Percentiles rank a stretch among this genome's conserved stretches.
phyloP scores from a whole-genome alignment of 208 protist species.

The Hexamita inflata region DNA sequence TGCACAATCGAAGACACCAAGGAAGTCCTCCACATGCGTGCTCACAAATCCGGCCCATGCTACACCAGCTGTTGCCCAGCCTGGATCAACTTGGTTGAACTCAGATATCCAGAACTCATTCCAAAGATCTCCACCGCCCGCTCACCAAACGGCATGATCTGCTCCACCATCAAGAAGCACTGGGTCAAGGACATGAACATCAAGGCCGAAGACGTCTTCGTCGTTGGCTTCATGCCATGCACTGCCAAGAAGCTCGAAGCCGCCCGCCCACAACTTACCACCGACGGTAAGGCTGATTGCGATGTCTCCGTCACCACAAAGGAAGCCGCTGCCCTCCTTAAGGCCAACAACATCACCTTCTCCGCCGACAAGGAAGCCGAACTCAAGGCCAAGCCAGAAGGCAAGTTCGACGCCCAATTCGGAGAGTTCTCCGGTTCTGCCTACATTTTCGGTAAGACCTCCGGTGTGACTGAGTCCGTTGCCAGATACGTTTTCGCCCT shows the following conservation, averaged over 20 bases:
- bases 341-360: neutral
- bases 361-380: neutral
- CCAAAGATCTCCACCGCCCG: constrained; percentile 40
- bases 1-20: constrained; percentile 37
- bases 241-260: constrained; percentile 32
- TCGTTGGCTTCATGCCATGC: constrained; percentile 32
- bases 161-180: neutral
- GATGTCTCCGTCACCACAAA: neutral
- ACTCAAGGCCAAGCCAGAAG: neutral
- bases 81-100: constrained; percentile 46
- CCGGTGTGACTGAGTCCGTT: constrained; percentile 39
- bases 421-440: constrained; percentile 35
- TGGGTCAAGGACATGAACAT: neutral
- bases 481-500: constrained; percentile 12
- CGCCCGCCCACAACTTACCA: neutral
- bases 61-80: constrained; percentile 44
- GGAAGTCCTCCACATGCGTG: neutral
- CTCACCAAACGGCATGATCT: constrained; percentile 39
- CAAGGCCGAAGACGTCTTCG: constrained; percentile 8
- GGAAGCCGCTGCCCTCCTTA: constrained; percentile 3
- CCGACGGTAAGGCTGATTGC: neutral
- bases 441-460: constrained; percentile 33
- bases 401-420: neutral
- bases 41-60: neutral
- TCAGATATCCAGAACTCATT: constrained; percentile 41